Base-by-base conservation (phyloP, 2,329 filamentous ascomycete species). In the Fusarium armeniacum region DNA sequence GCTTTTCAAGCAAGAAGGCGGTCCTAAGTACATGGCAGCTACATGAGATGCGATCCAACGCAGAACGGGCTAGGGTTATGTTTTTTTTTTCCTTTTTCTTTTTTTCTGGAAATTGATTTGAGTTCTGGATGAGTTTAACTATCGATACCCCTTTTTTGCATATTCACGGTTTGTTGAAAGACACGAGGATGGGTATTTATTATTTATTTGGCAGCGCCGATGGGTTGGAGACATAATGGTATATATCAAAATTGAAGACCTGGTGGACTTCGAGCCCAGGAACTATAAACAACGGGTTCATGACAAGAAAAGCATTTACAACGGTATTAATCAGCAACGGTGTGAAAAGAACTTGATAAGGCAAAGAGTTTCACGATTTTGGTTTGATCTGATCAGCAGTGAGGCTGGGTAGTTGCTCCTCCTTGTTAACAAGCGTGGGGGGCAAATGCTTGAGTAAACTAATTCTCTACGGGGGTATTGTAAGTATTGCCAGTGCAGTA, bases 1-100 rank as follows among this genome's bases (percentile, higher is more conserved):
- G 91, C 84, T 93, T n/a, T 90, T 89, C 61, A 90, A 90, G 74
- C 83, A 85, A 58, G 81, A 83, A 26, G 74, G 72, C 3, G 65
- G 61, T 6, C 61, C 66, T 8, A 76, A 78, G 44, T 78, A 70
- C 45, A 73, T 78, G 71, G 63, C 76, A 36, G 60, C 71, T 30
- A 44, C 61, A 54, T 65, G 58, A 67, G 41, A 24, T 20, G 40
- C n/a, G 26, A n/a, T 20, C 47, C 40, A 18, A 24, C 30, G 16
- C 13, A 18, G 35, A n/a, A 43, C 38, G 33, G 47, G 35, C 44
- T 51, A 22, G 57, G 43, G 28, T 35, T 40, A 13, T 33, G 26
- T 41, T 32, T 44, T 24, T 49, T 36, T 11, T 28, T 28, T 10
- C 24, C 4, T 5, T 44, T 32, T 44, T 28, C 46, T 36, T 28